Percentiles rank a stretch among this genome's conserved stretches.
phyloP scores from a whole-genome alignment of 352 stramenopile genomes.

The Globisporangium splendens region DNA sequence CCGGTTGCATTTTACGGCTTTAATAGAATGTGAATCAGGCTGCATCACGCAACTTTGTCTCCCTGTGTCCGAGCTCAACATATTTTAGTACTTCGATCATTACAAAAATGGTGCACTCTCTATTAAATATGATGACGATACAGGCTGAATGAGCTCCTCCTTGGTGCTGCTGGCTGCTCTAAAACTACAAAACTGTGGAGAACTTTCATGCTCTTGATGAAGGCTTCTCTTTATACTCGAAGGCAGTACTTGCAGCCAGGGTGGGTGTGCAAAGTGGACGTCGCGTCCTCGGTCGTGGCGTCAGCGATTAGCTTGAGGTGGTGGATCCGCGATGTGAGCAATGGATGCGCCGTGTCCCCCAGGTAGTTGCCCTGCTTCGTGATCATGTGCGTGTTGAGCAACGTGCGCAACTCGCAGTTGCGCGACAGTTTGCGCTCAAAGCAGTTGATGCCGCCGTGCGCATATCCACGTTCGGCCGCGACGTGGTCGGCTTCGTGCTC shows the following conservation, averaged over 20 bases:
- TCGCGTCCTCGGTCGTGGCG: neutral
- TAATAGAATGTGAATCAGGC: no score
- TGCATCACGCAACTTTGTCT: no score
- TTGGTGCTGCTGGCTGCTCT: no score
- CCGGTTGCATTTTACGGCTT: no score
- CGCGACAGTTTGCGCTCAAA: slow-evolving; percentile 72
- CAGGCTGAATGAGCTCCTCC: no score
- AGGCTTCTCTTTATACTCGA: slow-evolving; percentile 4
- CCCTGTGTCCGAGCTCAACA: no score
- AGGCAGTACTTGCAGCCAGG: slow-evolving; percentile 16
- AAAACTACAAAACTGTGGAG: neutral
- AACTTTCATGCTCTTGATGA: neutral
- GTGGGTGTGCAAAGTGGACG: neutral
- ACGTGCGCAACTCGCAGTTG: slow-evolving; percentile 67
- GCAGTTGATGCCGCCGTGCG: slow-evolving; percentile 60
- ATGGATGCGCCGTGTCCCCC: slow-evolving; percentile 69
- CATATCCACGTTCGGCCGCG: slow-evolving; percentile 64
- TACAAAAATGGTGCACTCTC: no score
- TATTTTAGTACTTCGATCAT: no score
- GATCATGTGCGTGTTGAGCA: slow-evolving; percentile 67
- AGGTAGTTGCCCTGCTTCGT: slow-evolving; percentile 79
- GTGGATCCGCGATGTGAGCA: slow-evolving; percentile 70
- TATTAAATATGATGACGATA: no score
- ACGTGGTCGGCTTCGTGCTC: slow-evolving; percentile 80
- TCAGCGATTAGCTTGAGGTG: slow-evolving; percentile 52